Base-by-base conservation (phyloP, 208 protist species). In the Leishmania lainsoni region DNA sequence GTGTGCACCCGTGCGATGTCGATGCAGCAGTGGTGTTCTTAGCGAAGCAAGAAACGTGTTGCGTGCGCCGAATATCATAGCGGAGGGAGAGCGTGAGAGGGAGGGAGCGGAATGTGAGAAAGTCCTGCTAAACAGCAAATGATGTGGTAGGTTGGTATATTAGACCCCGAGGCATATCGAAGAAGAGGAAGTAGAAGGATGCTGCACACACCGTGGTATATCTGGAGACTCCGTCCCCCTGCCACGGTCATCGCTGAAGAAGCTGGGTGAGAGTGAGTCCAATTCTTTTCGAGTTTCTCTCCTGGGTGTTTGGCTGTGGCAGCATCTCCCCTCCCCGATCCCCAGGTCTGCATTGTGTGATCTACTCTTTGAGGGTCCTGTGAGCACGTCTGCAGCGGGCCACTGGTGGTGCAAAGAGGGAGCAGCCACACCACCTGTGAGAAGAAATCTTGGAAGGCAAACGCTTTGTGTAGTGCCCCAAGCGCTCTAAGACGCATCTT, bases 241-340 rank as follows among this genome's bases (percentile, higher is more conserved):
- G 66, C 22, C 42, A 42, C 16, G 39, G 8, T 9, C 39, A 26
- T 20, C 66, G 39, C 66, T 9, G 20, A 72, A 49, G 66, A n/a
- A 72, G 20, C 61, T n/a, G 61, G 0, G 61, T 66, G 29, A 39
- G 61, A 66, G 61, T 35, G 61, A 66, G 29, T 29, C 14, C 22
- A 29, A 20, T 39, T 39, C n/a, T 39, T 66, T 66, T 3, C n/a
- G 12, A 20, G 8, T 17, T 66, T 5, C 29, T 66, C n/a, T 4
- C 61, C 14, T 8, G 29, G 12, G 9, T 66, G 10, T 10, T 39
- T 66, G 61, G 61, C n/a, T 17, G 26, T 29, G 9, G 26, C 61
- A 39, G 61, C 61, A 66, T 66, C 61, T 66, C 29, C 61, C 61
- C 29, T n/a, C n/a, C n/a, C n/a, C n/a, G n/a, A n/a, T n/a, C n/a